A percentile compares a stretch with the other conserved stretches of the same genome.
These are phyloP conservation scores for Gnomoniopsis sp. DNA, from an alignment of 2,329 filamentous ascomycete genomes.

Conservation along the genomic window DNA sequence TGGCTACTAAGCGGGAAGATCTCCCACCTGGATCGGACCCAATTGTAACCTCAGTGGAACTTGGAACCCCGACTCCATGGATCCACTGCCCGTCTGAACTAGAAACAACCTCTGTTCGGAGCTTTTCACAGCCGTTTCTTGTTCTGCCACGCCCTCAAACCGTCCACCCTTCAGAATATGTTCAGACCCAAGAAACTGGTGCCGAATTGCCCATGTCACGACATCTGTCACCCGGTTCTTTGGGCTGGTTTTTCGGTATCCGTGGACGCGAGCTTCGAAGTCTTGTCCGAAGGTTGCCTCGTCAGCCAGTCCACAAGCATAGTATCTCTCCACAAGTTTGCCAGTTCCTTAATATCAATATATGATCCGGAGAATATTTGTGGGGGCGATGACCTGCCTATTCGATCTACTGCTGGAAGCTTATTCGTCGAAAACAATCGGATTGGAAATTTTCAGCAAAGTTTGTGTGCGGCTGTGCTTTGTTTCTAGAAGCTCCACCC, in stretches of 20 bases:
- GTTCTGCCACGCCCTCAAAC: conserved; percentile 2
- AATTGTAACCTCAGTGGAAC: too few relatives aligned
- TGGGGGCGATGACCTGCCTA: too few relatives aligned
- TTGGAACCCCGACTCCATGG: not conserved
- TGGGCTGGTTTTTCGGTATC: not conserved
- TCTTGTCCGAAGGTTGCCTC: not conserved
- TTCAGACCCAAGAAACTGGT: not conserved
- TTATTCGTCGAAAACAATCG: too few relatives aligned
- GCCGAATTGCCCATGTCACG: not conserved
- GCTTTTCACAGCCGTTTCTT: conserved; percentile 5
- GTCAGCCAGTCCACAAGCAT: not conserved
- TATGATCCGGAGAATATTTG: too few relatives aligned
- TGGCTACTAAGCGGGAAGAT: not conserved
- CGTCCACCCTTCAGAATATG: not conserved
- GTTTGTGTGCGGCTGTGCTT: too few relatives aligned
- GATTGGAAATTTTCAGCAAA: too few relatives aligned
- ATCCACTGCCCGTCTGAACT: not conserved
- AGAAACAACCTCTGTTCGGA: not conserved
- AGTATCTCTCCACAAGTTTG: not conserved
- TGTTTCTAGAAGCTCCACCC: too few relatives aligned
- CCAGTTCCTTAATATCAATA: not conserved
- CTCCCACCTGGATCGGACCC: too few relatives aligned
- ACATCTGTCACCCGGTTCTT: not conserved
- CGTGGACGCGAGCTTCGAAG: not conserved
- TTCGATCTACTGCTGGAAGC: too few relatives aligned